Base-by-base conservation (phyloP, 176 grass and related monocot species). In the Ensete ventricosum region DNA sequence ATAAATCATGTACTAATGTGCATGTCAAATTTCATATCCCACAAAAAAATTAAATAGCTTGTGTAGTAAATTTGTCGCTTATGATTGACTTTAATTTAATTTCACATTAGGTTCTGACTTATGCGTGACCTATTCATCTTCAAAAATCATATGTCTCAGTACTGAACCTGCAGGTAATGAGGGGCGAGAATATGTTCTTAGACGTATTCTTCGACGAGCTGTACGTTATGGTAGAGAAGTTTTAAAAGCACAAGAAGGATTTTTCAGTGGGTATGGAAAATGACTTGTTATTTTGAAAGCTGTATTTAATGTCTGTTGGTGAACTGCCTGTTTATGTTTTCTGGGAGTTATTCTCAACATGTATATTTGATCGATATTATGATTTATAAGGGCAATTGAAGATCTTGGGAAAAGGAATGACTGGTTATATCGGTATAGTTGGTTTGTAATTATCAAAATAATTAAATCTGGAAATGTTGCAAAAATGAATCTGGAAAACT, bases 161-260 rank as follows among this genome's bases (percentile, higher is more conserved):
- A 12, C 64, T 67, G 12, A 27, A 73, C 71, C 13, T 55, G 74
- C 74, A 96, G 90, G 95, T 69, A 99, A 99, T 76, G 94, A 98
- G 55, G 94, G 94, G 55, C 83, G 94, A 53, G 94, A 98, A 62
- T 98, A 98, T 87, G 94, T 98, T 71, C 90, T 98, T 19, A 89
- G 94, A 79, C 85, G 94, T 64, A 93, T 98, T 85, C 90, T 98
- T 73, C 83, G 90, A 81, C 87, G 90, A 23, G 94, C 88, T 51
- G 94, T 97, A 78, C 87, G 91, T 63, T 97, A 93, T 87, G 94
- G 90, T 72, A 86, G 87, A 75, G 85, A 90, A 76, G 89, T 93
- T 64, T 58, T 97, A 66, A 97, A 87, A 65, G 82, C 86, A 76
- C 85, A 89, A 69, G 76, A 83, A 83, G 86, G 83, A 27, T 97